Base-by-base conservation (phyloP, 805 yeast species). In the Cyberlindnera subsufficiens region DNA sequence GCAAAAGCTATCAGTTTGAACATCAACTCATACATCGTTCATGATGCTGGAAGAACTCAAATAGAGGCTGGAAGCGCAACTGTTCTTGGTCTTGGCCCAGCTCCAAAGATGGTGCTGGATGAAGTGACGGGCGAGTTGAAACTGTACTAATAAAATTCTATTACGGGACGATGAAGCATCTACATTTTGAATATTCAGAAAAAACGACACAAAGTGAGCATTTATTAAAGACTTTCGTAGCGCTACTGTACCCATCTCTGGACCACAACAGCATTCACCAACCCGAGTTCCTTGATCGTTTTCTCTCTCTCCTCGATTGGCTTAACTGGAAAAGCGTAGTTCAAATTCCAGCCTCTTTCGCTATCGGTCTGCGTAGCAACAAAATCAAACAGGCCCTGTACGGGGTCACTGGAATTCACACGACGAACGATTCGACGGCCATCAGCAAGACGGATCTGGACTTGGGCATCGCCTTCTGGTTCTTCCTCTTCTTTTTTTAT, bases 31-130 rank as follows among this genome's bases (percentile, higher is more conserved):
- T 76, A 80, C 50, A 75, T 87, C 6, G 88, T 93, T 32, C 95
- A 85, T 53, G 99, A 93, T 66, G 99, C 99, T 20, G 99, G 99
- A 3, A 75, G 97, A 54, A 91, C 99, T 1, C 97, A 93, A 61
- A 79, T 93, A 39, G 95, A 87, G n/a, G 85, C 96, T 6, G 98
- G 98, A 1, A 82, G 93, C 45, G 95, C 95, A 3, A 93, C 99
- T 0, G 98, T 93, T 1, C 66, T 93, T n/a, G 99, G 98, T 1
- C 61, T 93, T 22, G 99, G 99, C 0, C 99, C 99, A 1, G 98
- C 96, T 16, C 97, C 98, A 18, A 86, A 81, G 51, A 53, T 72
- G 0, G 79, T 82, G 0, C 63, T 91, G 46, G 96, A 93, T 60
- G 78, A 81, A 58, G 78, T 91, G 42, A 90, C 98, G 1, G 82